Conservation (phyloP, 2,329 filamentous ascomycete species). For the Aspergillus unguis region DNA sequence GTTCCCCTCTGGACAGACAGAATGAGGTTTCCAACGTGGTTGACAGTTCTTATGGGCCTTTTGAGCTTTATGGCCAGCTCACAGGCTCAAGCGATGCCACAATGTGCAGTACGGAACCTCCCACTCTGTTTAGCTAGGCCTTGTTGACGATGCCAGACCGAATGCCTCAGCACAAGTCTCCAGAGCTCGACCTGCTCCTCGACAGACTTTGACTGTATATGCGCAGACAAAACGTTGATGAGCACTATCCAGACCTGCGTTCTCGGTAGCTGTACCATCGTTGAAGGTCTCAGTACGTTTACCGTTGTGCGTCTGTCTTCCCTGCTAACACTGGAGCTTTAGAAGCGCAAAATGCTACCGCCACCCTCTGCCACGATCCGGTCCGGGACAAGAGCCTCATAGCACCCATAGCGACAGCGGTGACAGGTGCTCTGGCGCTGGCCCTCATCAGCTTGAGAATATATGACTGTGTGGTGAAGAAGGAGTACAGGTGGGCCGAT, state of each 20-base stretch:
- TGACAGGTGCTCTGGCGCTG: background rate
- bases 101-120: background rate
- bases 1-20: background rate
- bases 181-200: background rate
- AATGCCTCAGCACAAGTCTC: background rate
- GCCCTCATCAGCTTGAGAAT: background rate
- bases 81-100: background rate
- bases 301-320: background rate
- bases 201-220: background rate
- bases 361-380: background rate
- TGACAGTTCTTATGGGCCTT: background rate
- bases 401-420: background rate
- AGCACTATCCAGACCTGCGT: background rate
- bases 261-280: background rate
- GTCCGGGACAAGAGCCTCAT: background rate
- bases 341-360: conserved; percentile 2
- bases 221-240: background rate
- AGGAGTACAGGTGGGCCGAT: background rate
- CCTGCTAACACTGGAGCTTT: background rate
- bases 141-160: background rate
- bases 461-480: background rate
- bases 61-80: background rate
- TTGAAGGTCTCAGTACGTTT: background rate
- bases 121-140: too few relatives aligned
- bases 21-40: background rate